Base-by-base conservation (phyloP, 768 basidiomycete species). In the Boletus coccyginus region DNA sequence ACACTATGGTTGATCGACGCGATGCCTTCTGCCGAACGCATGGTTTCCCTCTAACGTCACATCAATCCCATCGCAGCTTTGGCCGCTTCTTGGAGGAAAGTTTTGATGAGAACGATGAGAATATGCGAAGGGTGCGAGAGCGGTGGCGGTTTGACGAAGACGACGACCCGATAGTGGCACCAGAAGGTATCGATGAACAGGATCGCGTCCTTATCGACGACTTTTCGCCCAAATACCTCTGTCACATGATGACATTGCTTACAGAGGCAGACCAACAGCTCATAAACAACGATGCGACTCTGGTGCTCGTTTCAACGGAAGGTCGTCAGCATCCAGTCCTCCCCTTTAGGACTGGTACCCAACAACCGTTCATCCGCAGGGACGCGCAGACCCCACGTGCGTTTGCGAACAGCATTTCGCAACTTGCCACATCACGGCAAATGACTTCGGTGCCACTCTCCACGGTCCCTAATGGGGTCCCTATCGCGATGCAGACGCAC, bases 1-100 rank as follows among this genome's bases (percentile, higher is more conserved):
- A 91, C 31, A 68, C 86, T 14, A 75, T 85, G 59, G 62, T 96
- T 17, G 94, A 97, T 73, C 82, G 96, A 47, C 82, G 87, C 14
- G 70, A 75, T 55, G 61, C 72, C 14, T 63, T 67, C 53, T 61
- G 62, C 38, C 62, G 63, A 49, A 58, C 56, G 35, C 62, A 62
- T 19, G 72, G 66, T 21, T 62, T 71, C 31, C 53, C 51, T 48
- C 59, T 62, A 0, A 40, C 57, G 0, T 14, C 46, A 5, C 48
- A 51, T 16, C 62, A 52, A n/a, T 35, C 55, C 2, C 60, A 57
- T 16, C 53, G 41, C 14, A 43, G 24, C 39, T 65, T 68, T 36
- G 61, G 61, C 38, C 59, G 59, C 7, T 53, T 48, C n/a, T 74
- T 77, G 71, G 60, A 64, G 32, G 63, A 58, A 35, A 55, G 38